Percentiles rank a stretch among this genome's conserved stretches.
phyloP scores from a whole-genome alignment of 257 asterid genomes.

The Fraxinus excelsior region DNA sequence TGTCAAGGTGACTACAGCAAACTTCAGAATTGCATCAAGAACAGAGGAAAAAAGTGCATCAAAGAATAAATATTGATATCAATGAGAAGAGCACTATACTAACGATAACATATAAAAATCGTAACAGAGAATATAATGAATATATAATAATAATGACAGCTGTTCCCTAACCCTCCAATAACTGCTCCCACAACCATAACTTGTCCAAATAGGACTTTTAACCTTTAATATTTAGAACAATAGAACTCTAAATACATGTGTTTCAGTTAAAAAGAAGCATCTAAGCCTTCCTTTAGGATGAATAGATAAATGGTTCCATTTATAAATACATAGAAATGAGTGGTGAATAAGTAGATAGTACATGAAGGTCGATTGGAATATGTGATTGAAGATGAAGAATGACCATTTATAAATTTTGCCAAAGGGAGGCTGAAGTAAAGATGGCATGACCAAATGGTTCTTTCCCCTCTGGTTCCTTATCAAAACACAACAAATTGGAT shows the following conservation, averaged over 20 bases:
- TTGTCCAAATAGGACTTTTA: neutral
- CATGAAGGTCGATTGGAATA: no score
- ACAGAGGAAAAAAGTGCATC: conserved; percentile 5
- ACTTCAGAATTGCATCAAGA: conserved; percentile 18
- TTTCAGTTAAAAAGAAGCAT: neutral
- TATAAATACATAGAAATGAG: no score
- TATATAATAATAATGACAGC: neutral
- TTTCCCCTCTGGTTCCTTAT: neutral
- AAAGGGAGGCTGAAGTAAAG: neutral
- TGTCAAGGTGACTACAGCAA: conserved; percentile 60
- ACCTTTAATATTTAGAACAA: neutral
- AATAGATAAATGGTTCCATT: no score
- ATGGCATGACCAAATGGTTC: neutral
- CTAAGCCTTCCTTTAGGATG: no score
- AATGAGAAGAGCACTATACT: neutral
- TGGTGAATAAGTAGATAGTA: no score
- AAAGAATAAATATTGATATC: neutral
- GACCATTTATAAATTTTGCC: no score
- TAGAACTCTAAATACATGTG: neutral
- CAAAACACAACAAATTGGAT: neutral
- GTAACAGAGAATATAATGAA: neutral
- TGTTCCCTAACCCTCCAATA: neutral
- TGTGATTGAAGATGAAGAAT: no score
- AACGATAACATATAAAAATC: neutral
- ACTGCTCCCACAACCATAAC: neutral